Base-by-base conservation (phyloP, 495 filamentous ascomycete species). In the Oidiodendron maius region DNA sequence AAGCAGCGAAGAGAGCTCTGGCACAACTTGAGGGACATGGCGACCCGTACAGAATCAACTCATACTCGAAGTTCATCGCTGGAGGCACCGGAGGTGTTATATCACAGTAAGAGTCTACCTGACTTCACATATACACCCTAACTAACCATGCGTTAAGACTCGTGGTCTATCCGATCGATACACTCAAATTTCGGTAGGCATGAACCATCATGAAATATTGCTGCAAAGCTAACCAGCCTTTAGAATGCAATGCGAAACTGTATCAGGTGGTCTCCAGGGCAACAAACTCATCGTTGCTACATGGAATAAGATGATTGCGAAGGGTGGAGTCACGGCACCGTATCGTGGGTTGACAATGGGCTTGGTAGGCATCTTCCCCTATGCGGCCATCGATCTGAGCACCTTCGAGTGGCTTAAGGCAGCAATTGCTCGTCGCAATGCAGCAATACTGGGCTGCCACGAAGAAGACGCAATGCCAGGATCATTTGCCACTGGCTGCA, bases 131-230 rank as follows among this genome's bases (percentile, higher is more conserved):
- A 2, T 3, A 16, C 24, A n/a, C 21, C 2, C 16, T 16, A 26
- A 17, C 38, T 46, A 16, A 37, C 35, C n/a, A 21, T 18, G 20
- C 21, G 15, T 6, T 20, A 48, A 88, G 85, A 63, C 89, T 94
- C 55, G 88, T 85, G 58, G 87, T 96, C 24, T 99, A 99, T 64
- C 93, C 93, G 15, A 80, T 99, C 48, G 93, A 99, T 64, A 99
- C 93, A 1, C 71, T 98, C 42, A 98, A 98, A 71, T 99, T 99
- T 61, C 71, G 57, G 57, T 60, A 53, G 44, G 46, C 16, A 24
- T 44, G 25, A 4, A 66, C 30, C 21, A 22, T 48, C 10, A 0
- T 35, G 17, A 20, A 13, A 1, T 3, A 15, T 37, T 22, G 28
- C 40, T 23, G 43, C n/a, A 41, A 82, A 79, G 61, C 88, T 60